phyloP scores from a whole-genome alignment of 208 protist genomes.

The Trypanosomatidae sp. region DNA sequence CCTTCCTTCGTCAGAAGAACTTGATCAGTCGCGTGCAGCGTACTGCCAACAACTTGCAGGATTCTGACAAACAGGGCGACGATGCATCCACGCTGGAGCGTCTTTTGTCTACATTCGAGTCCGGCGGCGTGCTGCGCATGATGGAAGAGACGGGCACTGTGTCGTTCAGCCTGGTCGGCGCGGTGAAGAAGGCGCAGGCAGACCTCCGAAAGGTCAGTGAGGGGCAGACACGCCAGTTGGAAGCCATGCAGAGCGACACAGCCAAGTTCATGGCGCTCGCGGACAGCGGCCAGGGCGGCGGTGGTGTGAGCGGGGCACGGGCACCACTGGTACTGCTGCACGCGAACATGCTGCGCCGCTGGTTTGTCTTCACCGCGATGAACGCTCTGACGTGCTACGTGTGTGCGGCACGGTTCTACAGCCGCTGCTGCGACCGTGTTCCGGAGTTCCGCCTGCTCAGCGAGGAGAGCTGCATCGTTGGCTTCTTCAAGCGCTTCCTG shows the following conservation, averaged over 20 bases:
- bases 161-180: slow-evolving; percentile 79
- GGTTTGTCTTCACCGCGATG: slow-evolving; percentile 87
- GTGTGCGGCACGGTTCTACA: slow-evolving; percentile 60
- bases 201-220: slow-evolving; percentile 47
- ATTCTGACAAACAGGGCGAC: slow-evolving; percentile 28
- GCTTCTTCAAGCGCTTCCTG: slow-evolving; percentile 71
- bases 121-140: slow-evolving; percentile 62
- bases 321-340: slow-evolving; percentile 51
- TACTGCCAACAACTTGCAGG: slow-evolving; percentile 41
- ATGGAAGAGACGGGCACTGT: slow-evolving; percentile 75
- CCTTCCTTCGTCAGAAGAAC: slow-evolving; percentile 66
- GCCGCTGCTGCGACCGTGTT: slow-evolving; percentile 55
- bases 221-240: slow-evolving; percentile 42
- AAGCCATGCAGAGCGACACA: slow-evolving; percentile 44
- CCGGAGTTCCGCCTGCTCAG: slow-evolving; percentile 37
- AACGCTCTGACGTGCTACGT: slow-evolving; percentile 87
- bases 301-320: slow-evolving; percentile 12
- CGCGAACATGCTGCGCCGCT: slow-evolving; percentile 58
- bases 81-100: slow-evolving; percentile 55
- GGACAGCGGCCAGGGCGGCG: slow-evolving; percentile 24
- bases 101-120: slow-evolving; percentile 54
- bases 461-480: slow-evolving; percentile 54
- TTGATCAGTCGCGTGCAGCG: slow-evolving; percentile 51
- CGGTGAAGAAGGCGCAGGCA: slow-evolving; percentile 61
- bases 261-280: slow-evolving; percentile 34